Evolutionary conservation across 75 land plant genomes (phyloP).

Genomic region (Azolla pinnata): DNA sequence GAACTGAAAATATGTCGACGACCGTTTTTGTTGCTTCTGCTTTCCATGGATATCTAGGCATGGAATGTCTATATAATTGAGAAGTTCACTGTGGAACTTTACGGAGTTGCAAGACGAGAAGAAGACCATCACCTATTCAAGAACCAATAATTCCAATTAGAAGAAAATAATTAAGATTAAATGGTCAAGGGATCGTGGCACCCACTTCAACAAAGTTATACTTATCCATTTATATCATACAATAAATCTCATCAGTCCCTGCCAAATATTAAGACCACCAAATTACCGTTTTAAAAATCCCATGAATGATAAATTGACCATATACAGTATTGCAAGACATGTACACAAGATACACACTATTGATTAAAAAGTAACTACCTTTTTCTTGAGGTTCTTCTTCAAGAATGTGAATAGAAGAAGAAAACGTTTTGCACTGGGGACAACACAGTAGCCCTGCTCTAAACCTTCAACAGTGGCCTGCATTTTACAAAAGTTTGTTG

Average conservation of each 20-base stretch:
- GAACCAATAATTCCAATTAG: background rate
- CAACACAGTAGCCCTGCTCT: slow-evolving; percentile 89
- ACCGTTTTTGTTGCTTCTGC: slow-evolving; percentile 88
- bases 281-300: no score
- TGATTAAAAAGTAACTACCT: no score
- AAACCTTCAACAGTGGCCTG: slow-evolving; percentile 89
- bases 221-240: no score
- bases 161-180: no score
- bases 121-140: slow-evolving; percentile 68
- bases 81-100: slow-evolving; percentile 75
- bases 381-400: slow-evolving; percentile 77
- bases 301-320: no score
- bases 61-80: slow-evolving; percentile 75
- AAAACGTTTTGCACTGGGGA: slow-evolving; percentile 71
- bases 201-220: no score
- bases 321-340: no score
- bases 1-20: slow-evolving; percentile 81
- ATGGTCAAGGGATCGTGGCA: no score
- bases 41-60: slow-evolving; percentile 93
- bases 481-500: background rate
- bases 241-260: no score
- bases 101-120: slow-evolving; percentile 93
- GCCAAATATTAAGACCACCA: no score
- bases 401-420: slow-evolving; percentile 73
- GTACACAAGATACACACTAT: no score